Percentiles rank a stretch among this genome's conserved stretches.
These are phyloP conservation scores for Pseudogymnoascus sp. DNA, from an alignment of 2,329 filamentous ascomycete species.

Conservation along the genomic window DNA sequence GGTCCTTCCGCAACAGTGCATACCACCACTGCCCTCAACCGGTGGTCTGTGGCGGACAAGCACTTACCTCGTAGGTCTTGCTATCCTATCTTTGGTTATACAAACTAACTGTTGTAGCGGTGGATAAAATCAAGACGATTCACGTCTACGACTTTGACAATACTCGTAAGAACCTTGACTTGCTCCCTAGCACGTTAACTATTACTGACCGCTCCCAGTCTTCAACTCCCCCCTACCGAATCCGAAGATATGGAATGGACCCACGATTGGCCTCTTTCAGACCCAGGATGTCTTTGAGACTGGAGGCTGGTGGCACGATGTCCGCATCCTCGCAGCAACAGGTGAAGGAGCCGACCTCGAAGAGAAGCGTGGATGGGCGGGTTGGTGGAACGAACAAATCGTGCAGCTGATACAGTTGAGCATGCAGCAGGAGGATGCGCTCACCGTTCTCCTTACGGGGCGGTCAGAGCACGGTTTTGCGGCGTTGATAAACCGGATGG, in stretches of 20 bases:
- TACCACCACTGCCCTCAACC: constrained; percentile 67
- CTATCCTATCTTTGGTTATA: neutral
- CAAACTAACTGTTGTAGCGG: constrained; percentile 33
- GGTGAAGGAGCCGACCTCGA: constrained; percentile 76
- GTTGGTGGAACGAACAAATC: constrained; percentile 95
- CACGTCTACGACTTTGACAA: constrained; percentile 99
- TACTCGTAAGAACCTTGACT: constrained; percentile 53
- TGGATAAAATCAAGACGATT: constrained; percentile 64
- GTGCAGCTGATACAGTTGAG: constrained; percentile 71
- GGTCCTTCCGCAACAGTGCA: constrained; percentile 14
- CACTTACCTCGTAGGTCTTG: constrained; percentile 55
- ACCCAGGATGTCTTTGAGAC: constrained; percentile 67
- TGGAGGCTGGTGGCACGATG: constrained; percentile 97
- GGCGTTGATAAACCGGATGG: constrained; percentile 73
- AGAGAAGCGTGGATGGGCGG: constrained; percentile 75
- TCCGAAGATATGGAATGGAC: constrained; percentile 72
- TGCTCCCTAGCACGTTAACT: neutral
- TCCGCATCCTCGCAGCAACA: constrained; percentile 73
- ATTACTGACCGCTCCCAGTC: constrained; percentile 41
- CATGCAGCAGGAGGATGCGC: constrained; percentile 72
- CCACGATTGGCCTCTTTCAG: constrained; percentile 68
- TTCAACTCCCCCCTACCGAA: constrained; percentile 91
- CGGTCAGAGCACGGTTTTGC: constrained; percentile 69
- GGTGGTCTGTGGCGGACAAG: constrained; percentile 75
- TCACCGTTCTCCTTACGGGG: constrained; percentile 82